Conservation (phyloP, 1,284 basidiomycete genomes). For the Fomitopsis pinicola region DNA sequence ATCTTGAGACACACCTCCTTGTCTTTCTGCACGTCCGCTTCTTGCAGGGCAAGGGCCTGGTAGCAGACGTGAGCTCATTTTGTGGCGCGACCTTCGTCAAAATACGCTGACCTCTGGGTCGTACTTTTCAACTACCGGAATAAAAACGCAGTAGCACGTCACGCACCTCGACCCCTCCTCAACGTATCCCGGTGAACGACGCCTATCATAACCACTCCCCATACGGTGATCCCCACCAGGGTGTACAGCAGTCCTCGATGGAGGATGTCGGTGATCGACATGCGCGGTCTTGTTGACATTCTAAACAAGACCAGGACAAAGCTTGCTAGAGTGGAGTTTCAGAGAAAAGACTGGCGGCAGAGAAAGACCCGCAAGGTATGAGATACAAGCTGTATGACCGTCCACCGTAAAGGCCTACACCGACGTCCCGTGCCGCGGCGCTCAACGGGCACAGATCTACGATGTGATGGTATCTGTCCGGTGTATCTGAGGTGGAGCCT, state of each 20-base stretch:
- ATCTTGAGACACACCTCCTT: neutral
- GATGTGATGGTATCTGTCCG: neutral
- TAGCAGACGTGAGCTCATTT: neutral
- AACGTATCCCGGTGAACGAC: constrained; percentile 27
- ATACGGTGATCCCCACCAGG: constrained; percentile 23
- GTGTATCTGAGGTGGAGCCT: no score
- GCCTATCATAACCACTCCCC: constrained; percentile 27
- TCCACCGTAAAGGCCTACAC: no score
- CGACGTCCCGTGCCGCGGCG: no score
- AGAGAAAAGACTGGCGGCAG: no score
- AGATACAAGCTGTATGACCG: no score
- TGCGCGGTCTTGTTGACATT: constrained; percentile 16
- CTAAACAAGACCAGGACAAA: neutral
- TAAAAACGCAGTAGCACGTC: no score
- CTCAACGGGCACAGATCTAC: neutral
- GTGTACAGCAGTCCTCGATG: constrained; percentile 25
- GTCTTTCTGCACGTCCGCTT: neutral
- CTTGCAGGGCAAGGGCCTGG: constrained; percentile 6
- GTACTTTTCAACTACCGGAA: neutral
- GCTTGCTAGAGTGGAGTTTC: neutral
- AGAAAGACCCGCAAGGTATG: no score
- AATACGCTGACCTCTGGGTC: constrained; percentile 4
- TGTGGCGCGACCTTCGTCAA: neutral
- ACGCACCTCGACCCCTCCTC: constrained; percentile 24
- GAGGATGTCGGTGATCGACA: constrained; percentile 21